Percentiles rank a stretch among this genome's conserved stretches.
Conservation (phyloP, 2,329 filamentous ascomycete species). For the Penicillium aurantiogriseum region DNA sequence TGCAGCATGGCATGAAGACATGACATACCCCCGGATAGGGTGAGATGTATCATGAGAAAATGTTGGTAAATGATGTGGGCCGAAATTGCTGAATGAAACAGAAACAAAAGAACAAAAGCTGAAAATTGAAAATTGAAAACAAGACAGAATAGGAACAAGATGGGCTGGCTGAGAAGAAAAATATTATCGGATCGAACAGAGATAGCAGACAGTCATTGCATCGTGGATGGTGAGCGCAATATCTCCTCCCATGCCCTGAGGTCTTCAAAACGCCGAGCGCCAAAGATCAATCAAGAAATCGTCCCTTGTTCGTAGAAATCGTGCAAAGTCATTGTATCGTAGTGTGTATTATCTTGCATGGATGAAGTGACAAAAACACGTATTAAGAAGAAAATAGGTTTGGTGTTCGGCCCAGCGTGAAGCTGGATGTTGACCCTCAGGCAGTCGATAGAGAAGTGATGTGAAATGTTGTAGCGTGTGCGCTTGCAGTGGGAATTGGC, state of each 20-base stretch:
- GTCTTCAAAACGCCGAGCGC: constrained; percentile 18
- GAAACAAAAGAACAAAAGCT: neutral
- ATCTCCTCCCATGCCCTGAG: constrained; percentile 9
- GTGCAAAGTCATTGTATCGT: constrained; percentile 18
- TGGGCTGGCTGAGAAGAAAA: neutral
- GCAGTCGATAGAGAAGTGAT: neutral
- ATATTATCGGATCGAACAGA: neutral
- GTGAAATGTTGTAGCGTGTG: neutral
- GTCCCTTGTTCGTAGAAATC: constrained; percentile 20
- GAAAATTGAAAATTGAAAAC: neutral
- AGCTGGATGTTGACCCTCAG: neutral
- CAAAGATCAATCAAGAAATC: constrained; percentile 18
- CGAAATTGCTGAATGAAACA: neutral
- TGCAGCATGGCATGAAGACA: neutral
- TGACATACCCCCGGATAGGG: neutral
- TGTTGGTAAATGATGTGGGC: constrained; percentile 3
- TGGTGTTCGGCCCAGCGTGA: neutral
- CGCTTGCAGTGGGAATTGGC: neutral
- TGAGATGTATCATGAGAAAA: constrained; percentile 10
- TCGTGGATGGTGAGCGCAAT: constrained; percentile 6
- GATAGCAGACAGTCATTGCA: constrained; percentile 2
- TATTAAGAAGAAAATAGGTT: constrained; percentile 1
- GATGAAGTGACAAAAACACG: constrained; percentile 10
- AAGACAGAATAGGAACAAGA: neutral
- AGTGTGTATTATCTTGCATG: neutral